Evolutionary conservation across 2,329 filamentous ascomycete species (phyloP), one percentile per base, ranked within the genome.

Genomic region (Neodidymelliopsis sp.): DNA sequence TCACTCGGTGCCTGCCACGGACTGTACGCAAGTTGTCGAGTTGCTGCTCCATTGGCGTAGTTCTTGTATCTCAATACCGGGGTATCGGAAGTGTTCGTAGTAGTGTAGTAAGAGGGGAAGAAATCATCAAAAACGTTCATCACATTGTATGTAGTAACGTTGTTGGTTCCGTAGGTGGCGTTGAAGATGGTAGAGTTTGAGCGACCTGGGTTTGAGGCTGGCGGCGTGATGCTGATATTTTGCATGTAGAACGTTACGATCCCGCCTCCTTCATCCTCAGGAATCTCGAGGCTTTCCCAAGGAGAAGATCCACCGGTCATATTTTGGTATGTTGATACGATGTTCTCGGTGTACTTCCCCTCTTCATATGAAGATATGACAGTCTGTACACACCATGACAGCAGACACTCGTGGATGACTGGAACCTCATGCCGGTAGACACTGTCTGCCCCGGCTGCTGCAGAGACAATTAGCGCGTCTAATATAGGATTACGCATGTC

Each of bases 311-410:
- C 59, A 4, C 6, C 2, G 0, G 60, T 53, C 0, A 16, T 43
- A n/a, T 69, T 65, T 0, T 25, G 2, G 16, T 38, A 49, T 0
- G 18, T 50, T 0, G 24, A 5, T 0, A 35, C 31, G 2, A 69
- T 15, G 4, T 56, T 22, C 13, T 72, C 69, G 1, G 25, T 20
- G 20, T 70, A 69, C 0, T 2, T 29, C 0, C 57, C 68, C 15
- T 4, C 34, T 1, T 22, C 19, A n/a, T 67, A 70, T 0, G 63
- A 53, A 0, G 65, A 69, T 5, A 54, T 19, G 0, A 72, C 60
- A 0, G 56, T 66, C 16, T 70, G 50, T 0, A 69, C 57, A 34
- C 67, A 72, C 63, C 59, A 72, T 0, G 65, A 36, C 0, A 70
- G 15, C 0, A 65, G 19, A 22, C 66, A 69, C 42, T 69, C 66